These are phyloP conservation scores for Oehlia diaphana DNA, from an alignment of 192 early-diverging fungal species.

Conservation along the genomic window DNA sequence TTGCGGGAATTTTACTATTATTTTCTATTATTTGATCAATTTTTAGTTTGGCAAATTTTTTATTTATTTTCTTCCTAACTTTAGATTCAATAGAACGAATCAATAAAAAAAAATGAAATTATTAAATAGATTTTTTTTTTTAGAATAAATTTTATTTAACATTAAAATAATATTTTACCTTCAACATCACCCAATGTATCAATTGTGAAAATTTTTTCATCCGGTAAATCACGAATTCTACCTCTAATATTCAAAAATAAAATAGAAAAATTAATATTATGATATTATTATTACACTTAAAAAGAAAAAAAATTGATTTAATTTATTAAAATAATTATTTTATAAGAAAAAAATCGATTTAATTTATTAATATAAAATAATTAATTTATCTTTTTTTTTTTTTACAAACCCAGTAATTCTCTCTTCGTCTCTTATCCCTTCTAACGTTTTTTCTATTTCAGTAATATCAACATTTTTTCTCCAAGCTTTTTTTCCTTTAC, in stretches of 20 bases:
- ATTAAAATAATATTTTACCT: background rate
- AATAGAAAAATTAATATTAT: slow-evolving; percentile 25
- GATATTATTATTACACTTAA: too few relatives aligned
- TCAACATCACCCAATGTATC: slow-evolving; percentile 67
- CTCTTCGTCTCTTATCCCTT: slow-evolving; percentile 72
- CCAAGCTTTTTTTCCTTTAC: slow-evolving; percentile 93
- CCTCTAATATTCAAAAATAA: slow-evolving; percentile 37
- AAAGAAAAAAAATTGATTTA: too few relatives aligned
- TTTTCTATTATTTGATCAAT: slow-evolving; percentile 85
- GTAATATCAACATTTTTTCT: slow-evolving; percentile 86
- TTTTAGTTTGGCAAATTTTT: slow-evolving; percentile 55
- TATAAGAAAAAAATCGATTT: too few relatives aligned
- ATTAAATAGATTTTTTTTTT: background rate
- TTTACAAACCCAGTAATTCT: slow-evolving; percentile 63
- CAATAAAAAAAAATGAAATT: background rate
- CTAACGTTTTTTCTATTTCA: slow-evolving; percentile 75
- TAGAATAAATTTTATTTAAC: background rate
- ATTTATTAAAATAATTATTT: too few relatives aligned
- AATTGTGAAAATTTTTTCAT: slow-evolving; percentile 67
- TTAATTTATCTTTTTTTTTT: background rate
- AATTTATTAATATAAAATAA: background rate
- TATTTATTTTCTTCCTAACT: slow-evolving; percentile 41
- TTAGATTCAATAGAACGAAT: background rate
- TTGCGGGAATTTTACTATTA: slow-evolving; percentile 64
- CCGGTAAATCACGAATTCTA: slow-evolving; percentile 45